Conservation (phyloP, 768 basidiomycete species). For the Xerocomus brunneocitrinus region DNA sequence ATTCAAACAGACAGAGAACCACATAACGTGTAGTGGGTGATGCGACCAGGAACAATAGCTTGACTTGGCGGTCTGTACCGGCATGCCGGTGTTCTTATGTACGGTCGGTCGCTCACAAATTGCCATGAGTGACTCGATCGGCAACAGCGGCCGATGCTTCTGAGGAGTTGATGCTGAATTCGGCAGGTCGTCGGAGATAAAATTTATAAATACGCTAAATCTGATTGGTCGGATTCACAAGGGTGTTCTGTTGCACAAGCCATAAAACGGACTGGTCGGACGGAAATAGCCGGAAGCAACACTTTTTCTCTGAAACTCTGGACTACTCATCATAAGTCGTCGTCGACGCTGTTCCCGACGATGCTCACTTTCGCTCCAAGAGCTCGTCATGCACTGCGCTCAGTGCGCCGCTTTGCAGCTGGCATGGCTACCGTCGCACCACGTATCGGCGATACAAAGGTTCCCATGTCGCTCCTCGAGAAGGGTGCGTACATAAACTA, state of each 20-base stretch:
- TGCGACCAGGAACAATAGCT: too few species aligned
- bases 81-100: too few species aligned
- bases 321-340: constrained; percentile 15
- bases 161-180: too few species aligned
- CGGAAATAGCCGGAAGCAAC: constrained; percentile 25
- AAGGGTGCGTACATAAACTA: constrained; percentile 86
- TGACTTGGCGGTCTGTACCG: too few species aligned
- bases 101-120: too few species aligned
- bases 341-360: constrained; percentile 37
- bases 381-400: constrained; percentile 51
- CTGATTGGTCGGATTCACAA: constrained; percentile 26
- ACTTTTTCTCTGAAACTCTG: constrained; percentile 19
- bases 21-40: too few species aligned
- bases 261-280: constrained; percentile 18
- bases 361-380: constrained; percentile 59
- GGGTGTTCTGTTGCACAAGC: neutral
- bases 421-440: constrained; percentile 80
- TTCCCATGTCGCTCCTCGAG: constrained; percentile 83
- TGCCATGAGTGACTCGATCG: neutral
- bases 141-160: constrained; percentile 9
- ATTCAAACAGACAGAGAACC: too few species aligned
- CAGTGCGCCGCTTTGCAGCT: constrained; percentile 49
- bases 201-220: constrained; percentile 14
- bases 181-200: constrained; percentile 15
- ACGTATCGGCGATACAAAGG: constrained; percentile 86